Base-by-base conservation (phyloP, 306 rosid species). In the Cicer judaicum region DNA sequence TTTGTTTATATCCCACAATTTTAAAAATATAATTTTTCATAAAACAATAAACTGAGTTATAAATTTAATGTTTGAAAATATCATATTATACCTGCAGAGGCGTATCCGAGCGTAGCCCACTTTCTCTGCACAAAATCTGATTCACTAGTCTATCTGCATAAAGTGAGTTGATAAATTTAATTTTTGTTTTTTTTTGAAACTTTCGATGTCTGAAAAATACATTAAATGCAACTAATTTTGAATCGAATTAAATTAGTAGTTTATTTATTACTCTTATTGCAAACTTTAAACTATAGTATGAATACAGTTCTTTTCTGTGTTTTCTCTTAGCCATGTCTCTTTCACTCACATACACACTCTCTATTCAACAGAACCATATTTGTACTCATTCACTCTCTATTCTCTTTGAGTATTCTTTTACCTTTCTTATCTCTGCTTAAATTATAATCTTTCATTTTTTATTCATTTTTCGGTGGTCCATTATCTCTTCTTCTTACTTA, bases 321-420 rank as follows among this genome's bases (percentile, higher is more conserved):
- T 64, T 39, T 39, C 69, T 64, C 44, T 14, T 72, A 18, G 48
- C 54, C 16, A 46, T 34, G 48, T 78, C 75, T 63, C 67, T 60
- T 0, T 77, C 76, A 40, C 68, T 10, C 50, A 59, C 68, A 40
- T 18, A 29, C 41, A 40, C 43, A 29, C 42, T 29, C 15, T 50
- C 46, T 2, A 10, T 44, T 41, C 74, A 15, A 5, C 47, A 15
- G 47, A 76, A 54, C 42, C 73, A 62, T 56, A 36, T 65, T 56
- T 56, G 68, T 62, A 67, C 76, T 46, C 13, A 12, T 59, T 47
- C 61, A 29, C 72, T n/a, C 24, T 18, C 53, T 11, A 16, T 53
- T 60, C 55, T 6, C 61, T 64, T 42, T 41, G 2, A 8, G 3
- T 14, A 1, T 39, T 62, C 14, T 10, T 59, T 44, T 8, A n/a